Conservation (phyloP, 768 basidiomycete genomes). For the Bullera alba region DNA sequence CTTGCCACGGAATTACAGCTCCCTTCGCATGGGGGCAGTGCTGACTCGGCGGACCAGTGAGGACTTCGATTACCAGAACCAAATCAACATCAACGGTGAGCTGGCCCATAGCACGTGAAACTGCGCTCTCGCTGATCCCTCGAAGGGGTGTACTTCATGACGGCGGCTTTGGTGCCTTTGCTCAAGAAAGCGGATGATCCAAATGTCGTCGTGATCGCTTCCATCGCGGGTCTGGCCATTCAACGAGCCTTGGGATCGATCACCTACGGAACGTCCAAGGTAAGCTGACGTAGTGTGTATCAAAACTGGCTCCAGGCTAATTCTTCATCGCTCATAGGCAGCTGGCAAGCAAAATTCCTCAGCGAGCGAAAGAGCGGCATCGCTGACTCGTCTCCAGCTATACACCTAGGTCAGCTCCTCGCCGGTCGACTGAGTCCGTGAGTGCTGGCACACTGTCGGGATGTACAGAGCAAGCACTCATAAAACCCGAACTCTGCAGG, state of each 20-base stretch:
- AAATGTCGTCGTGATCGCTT: conserved; percentile 33
- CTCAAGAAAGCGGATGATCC: conserved; percentile 23
- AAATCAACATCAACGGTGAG: conserved; percentile 32
- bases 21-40: background rate
- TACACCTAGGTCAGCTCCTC: conserved; percentile 27
- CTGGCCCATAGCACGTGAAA: background rate
- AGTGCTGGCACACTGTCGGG: conserved; percentile 1
- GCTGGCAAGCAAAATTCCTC: background rate
- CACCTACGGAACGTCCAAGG: conserved; percentile 32
- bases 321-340: background rate
- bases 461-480: background rate
- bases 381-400: conserved; percentile 10
- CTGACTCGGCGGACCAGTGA: conserved; percentile 18
- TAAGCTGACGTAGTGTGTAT: too few species aligned
- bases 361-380: background rate
- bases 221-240: conserved; percentile 32
- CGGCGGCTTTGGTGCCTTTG: conserved; percentile 27
- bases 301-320: too few species aligned
- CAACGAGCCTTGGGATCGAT: conserved; percentile 29
- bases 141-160: conserved; percentile 34
- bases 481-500: conserved; percentile 10
- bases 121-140: too few species aligned
- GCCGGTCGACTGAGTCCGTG: conserved; percentile 37
- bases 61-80: conserved; percentile 21
- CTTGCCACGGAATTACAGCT: background rate